Percentiles rank a stretch among this genome's conserved stretches.
Conservation (phyloP, 2,329 filamentous ascomycete species). For the Claviceps sp. region DNA sequence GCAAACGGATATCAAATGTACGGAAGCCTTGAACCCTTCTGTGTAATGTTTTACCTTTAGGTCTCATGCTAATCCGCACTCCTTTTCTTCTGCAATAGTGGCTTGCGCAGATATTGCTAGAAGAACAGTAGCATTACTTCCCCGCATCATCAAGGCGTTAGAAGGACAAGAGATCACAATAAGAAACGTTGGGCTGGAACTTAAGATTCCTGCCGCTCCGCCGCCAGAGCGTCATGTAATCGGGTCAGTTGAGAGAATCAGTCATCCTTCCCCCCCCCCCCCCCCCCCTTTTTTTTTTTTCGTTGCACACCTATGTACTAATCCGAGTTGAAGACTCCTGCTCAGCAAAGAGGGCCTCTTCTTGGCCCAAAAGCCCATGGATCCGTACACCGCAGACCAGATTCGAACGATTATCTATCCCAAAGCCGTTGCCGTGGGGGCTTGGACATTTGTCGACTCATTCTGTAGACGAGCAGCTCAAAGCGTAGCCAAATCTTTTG, state of each 20-base stretch:
- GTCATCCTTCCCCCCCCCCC: background rate
- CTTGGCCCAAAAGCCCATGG: conserved; percentile 34
- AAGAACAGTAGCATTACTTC: conserved; percentile 26
- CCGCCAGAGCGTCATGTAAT: conserved; percentile 46
- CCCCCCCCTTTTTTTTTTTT: background rate
- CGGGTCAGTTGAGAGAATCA: conserved; percentile 32
- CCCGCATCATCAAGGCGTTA: conserved; percentile 24
- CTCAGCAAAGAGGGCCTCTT: conserved; percentile 35
- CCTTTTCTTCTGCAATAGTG: conserved; percentile 8
- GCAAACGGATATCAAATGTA: conserved; percentile 33
- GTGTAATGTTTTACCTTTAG: background rate
- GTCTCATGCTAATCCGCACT: background rate
- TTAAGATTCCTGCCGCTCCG: conserved; percentile 44
- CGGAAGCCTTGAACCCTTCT: conserved; percentile 8
- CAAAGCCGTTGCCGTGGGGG: conserved; percentile 33
- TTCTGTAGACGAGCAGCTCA: conserved; percentile 31
- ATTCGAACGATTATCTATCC: conserved; percentile 40
- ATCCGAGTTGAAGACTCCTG: conserved; percentile 27
- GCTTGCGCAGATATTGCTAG: conserved; percentile 21
- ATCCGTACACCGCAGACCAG: conserved; percentile 30
- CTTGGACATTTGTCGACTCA: conserved; percentile 37
- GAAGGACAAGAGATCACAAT: conserved; percentile 36
- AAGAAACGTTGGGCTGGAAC: conserved; percentile 43
- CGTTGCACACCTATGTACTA: conserved; percentile 1
- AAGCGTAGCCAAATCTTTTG: conserved; percentile 31